Percentiles rank a stretch among this genome's conserved stretches.
phyloP scores from a whole-genome alignment of 1,284 basidiomycete species.

The Schizophyllum amplum region DNA sequence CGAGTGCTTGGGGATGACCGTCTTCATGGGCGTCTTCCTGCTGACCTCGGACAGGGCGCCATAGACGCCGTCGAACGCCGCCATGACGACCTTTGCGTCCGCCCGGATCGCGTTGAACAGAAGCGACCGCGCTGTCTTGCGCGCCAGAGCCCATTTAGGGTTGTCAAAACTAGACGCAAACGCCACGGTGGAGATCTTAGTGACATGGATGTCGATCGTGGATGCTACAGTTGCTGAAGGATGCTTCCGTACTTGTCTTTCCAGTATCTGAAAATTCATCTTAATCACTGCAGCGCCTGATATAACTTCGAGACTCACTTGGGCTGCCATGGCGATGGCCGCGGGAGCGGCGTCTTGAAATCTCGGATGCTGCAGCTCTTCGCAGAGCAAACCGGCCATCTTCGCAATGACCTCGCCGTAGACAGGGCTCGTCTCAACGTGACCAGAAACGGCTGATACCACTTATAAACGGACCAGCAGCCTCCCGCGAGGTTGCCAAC shows the following conservation, averaged over 20 bases:
- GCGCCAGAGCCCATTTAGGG: neutral
- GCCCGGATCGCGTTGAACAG: neutral
- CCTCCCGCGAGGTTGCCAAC: conserved; percentile 28
- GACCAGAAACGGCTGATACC: conserved; percentile 51
- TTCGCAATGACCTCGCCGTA: conserved; percentile 67
- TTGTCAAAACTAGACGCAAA: neutral
- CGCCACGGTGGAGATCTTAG: conserved; percentile 8
- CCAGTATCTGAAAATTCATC: conserved; percentile 6
- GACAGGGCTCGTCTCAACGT: conserved; percentile 41
- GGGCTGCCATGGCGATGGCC: conserved; percentile 50
- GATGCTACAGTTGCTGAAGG: neutral
- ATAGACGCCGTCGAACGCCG: neutral
- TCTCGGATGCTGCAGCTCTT: conserved; percentile 70
- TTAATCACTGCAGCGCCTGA: neutral
- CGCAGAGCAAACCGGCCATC: conserved; percentile 63
- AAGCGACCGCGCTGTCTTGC: neutral
- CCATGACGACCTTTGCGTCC: neutral
- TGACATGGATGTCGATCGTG: conserved; percentile 8
- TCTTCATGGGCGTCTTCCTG: neutral
- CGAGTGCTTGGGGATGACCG: neutral
- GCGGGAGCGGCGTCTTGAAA: conserved; percentile 50
- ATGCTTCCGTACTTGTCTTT: neutral
- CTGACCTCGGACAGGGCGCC: neutral
- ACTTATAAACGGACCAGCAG: conserved; percentile 27
- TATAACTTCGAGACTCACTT: too few relatives aligned